Conservation (phyloP, 106 monocot genomes). For the Alisma plantagoaquatica region DNA sequence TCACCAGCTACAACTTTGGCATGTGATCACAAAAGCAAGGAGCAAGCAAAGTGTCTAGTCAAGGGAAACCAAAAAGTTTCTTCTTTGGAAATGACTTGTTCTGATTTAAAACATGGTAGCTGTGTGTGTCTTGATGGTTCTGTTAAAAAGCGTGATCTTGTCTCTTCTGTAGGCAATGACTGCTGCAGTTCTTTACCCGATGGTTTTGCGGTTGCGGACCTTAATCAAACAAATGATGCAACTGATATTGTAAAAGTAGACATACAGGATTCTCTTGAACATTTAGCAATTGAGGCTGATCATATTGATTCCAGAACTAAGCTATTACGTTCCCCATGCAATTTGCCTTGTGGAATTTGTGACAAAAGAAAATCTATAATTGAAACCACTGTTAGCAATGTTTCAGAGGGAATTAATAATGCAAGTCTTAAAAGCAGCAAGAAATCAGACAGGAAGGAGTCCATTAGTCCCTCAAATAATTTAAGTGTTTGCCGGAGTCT, state of each 20-base stretch:
- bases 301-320: too few species aligned
- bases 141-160: slow-evolving; percentile 5
- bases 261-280: slow-evolving; percentile 5
- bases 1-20: too few species aligned
- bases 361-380: neutral
- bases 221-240: too few species aligned
- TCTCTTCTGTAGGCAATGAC: slow-evolving; percentile 6
- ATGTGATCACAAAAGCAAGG: too few species aligned
- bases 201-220: too few species aligned
- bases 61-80: slow-evolving; percentile 21
- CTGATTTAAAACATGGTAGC: slow-evolving; percentile 6
- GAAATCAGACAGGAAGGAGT: slow-evolving; percentile 22
- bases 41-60: slow-evolving; percentile 9
- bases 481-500: slow-evolving; percentile 3
- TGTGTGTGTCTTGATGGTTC: slow-evolving; percentile 7
- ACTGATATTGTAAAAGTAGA: too few species aligned
- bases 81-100: slow-evolving; percentile 19
- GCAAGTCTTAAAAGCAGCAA: slow-evolving; percentile 8
- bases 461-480: slow-evolving; percentile 5
- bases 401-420: neutral
- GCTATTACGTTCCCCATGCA: slow-evolving; percentile 2
- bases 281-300: too few species aligned
- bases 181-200: slow-evolving; percentile 6
- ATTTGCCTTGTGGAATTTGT: neutral
- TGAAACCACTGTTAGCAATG: slow-evolving; percentile 6